Evolutionary conservation across 441 rosid species (phyloP).

Genomic region (Bruguiera hainesii): DNA sequence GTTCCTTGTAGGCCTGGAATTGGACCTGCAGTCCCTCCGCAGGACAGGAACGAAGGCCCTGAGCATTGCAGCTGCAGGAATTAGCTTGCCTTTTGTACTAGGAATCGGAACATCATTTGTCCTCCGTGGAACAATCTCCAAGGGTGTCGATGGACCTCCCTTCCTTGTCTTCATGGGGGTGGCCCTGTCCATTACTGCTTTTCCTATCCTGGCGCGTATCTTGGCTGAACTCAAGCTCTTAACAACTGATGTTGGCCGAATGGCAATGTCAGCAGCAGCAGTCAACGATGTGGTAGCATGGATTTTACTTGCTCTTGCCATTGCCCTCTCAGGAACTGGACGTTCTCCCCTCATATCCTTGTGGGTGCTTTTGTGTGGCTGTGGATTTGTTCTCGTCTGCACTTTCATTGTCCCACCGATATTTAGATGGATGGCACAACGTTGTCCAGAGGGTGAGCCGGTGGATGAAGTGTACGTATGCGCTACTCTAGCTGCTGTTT

Average conservation of each 20-base stretch:
- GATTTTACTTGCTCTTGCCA: slow-evolving; percentile 89
- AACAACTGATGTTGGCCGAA: slow-evolving; percentile 78
- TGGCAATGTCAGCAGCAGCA: slow-evolving; percentile 95
- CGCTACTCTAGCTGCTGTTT: slow-evolving; percentile 49
- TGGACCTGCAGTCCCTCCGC: slow-evolving; percentile 58
- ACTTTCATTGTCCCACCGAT: slow-evolving; percentile 44
- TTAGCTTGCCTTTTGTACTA: slow-evolving; percentile 66
- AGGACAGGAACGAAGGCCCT: slow-evolving; percentile 71
- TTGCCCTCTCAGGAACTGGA: slow-evolving; percentile 67
- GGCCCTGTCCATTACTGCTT: slow-evolving; percentile 90
- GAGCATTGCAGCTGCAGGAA: slow-evolving; percentile 68
- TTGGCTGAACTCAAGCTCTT: slow-evolving; percentile 86
- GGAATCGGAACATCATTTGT: slow-evolving; percentile 70
- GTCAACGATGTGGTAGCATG: slow-evolving; percentile 90
- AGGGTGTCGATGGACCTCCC: slow-evolving; percentile 50
- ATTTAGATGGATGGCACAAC: slow-evolving; percentile 56
- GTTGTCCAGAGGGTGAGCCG: slow-evolving; percentile 83
- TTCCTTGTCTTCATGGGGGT: slow-evolving; percentile 94
- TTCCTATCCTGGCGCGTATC: slow-evolving; percentile 92
- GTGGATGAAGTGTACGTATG: slow-evolving; percentile 69
- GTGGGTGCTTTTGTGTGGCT: slow-evolving; percentile 73
- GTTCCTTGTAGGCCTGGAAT: slow-evolving; percentile 81
- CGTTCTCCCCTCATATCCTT: slow-evolving; percentile 55
- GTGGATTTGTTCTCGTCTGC: slow-evolving; percentile 41
- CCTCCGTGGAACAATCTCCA: slow-evolving; percentile 46